These are phyloP conservation scores for Fusarium compactum DNA, from an alignment of 2,329 filamentous ascomycete species.

Conservation along the genomic window DNA sequence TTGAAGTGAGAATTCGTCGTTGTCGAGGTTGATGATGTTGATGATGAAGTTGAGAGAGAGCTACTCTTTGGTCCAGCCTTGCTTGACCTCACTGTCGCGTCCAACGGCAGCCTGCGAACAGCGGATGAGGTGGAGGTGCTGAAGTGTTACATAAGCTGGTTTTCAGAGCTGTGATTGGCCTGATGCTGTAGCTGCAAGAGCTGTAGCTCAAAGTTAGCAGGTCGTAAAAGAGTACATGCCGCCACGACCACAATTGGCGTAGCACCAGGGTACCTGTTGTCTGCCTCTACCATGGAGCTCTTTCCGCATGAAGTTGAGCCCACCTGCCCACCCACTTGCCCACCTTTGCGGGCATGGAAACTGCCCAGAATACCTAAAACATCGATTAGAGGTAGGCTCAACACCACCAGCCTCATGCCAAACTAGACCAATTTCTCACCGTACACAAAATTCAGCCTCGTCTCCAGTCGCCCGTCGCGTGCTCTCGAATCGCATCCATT, in stretches of 20 bases:
- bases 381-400: slow-evolving; percentile 19
- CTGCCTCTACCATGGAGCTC: slow-evolving; percentile 24
- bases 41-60: slow-evolving; percentile 30
- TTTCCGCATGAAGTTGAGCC: slow-evolving; percentile 21
- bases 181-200: slow-evolving; percentile 29
- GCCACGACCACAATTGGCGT: not conserved
- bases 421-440: slow-evolving; percentile 20
- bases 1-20: not conserved
- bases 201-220: slow-evolving; percentile 29
- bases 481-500: not conserved
- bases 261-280: slow-evolving; percentile 2
- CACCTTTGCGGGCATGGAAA: slow-evolving; percentile 26
- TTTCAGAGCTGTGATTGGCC: slow-evolving; percentile 49
- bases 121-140: slow-evolving; percentile 22
- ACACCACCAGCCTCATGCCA: slow-evolving; percentile 34
- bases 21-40: slow-evolving; percentile 20
- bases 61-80: slow-evolving; percentile 30
- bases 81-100: slow-evolving; percentile 50
- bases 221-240: slow-evolving; percentile 8
- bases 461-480: not conserved
- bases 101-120: slow-evolving; percentile 52
- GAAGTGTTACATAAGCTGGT: slow-evolving; percentile 49
- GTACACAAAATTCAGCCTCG: slow-evolving; percentile 25
- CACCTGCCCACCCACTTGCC: slow-evolving; percentile 16
- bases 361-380: slow-evolving; percentile 29